Conservation (phyloP, 2,329 filamentous ascomycete genomes). For the Onygena corvina region DNA sequence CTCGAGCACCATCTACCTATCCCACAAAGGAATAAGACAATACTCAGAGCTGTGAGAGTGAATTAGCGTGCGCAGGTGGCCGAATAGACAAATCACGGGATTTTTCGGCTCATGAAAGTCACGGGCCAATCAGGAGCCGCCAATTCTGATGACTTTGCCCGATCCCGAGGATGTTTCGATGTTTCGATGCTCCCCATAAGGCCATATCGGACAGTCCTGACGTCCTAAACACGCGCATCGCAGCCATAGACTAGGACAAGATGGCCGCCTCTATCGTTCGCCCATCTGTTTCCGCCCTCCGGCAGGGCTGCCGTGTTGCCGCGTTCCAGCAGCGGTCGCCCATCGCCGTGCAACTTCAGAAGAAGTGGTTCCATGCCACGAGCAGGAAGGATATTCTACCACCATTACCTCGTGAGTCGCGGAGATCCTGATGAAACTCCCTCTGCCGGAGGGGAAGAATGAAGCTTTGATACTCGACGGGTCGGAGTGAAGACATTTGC, state of each 20-base stretch:
- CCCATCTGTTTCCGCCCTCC: conserved; percentile 26
- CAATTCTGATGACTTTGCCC: conserved; percentile 15
- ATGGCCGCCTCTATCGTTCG: conserved; percentile 33
- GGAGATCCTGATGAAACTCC: not conserved
- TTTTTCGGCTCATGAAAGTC: conserved; percentile 12
- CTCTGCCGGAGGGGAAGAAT: not conserved
- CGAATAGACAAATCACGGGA: conserved; percentile 16
- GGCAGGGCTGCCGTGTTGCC: conserved; percentile 22
- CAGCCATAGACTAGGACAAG: conserved; percentile 5
- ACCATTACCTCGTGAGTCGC: conserved; percentile 64
- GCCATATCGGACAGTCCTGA: not conserved
- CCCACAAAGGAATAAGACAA: too few relatives aligned
- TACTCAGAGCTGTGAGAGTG: too few relatives aligned
- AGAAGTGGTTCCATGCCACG: conserved; percentile 63
- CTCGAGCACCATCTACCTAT: too few relatives aligned
- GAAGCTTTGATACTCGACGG: not conserved
- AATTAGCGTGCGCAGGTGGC: too few relatives aligned
- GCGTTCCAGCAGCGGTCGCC: conserved; percentile 18
- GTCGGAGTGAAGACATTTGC: conserved; percentile 19
- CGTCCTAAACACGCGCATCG: not conserved
- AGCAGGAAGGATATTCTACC: conserved; percentile 65
- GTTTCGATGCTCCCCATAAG: not conserved
- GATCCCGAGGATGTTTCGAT: conserved; percentile 15
- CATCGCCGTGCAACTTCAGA: conserved; percentile 20
- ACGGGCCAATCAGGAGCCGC: conserved; percentile 13